Conservation (phyloP, 2,329 filamentous ascomycete genomes). For the Pseudogymnoascus pannorum region DNA sequence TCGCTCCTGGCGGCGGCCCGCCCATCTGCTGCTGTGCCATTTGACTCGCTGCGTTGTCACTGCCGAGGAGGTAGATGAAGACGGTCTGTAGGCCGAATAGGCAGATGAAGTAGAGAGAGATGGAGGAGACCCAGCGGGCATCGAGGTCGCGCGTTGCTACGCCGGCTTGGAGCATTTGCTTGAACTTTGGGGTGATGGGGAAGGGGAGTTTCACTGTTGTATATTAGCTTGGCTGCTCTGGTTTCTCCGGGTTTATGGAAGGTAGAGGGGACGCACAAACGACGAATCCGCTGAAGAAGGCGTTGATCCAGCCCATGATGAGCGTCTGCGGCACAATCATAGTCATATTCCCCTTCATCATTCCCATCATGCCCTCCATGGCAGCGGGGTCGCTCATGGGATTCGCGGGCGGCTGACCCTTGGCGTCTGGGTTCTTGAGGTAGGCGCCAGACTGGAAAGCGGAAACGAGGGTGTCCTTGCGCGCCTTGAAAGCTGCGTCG, state of each 20-base stretch:
- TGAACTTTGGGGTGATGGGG: conserved; percentile 96
- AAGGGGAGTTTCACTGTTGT: conserved; percentile 84
- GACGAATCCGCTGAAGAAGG: conserved; percentile 96
- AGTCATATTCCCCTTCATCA: conserved; percentile 99
- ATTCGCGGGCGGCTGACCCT: conserved; percentile 83
- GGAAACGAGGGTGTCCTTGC: conserved; percentile 75
- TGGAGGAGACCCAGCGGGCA: conserved; percentile 95
- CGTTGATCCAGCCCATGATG: conserved; percentile 99
- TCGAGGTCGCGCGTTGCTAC: conserved; percentile 95
- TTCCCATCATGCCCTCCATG: conserved; percentile 99
- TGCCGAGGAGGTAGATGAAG: conserved; percentile 93
- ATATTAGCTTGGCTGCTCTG: not conserved
- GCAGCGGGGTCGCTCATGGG: conserved; percentile 91
- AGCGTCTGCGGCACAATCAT: conserved; percentile 99
- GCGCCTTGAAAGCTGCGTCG: conserved; percentile 65
- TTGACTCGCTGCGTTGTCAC: conserved; percentile 90
- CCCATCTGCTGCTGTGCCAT: conserved; percentile 79
- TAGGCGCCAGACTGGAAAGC: conserved; percentile 82
- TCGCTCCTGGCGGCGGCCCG: conserved; percentile 44
- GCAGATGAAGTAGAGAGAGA: conserved; percentile 98
- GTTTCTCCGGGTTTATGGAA: conserved; percentile 11
- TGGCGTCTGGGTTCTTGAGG: conserved; percentile 78
- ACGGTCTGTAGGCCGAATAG: conserved; percentile 95
- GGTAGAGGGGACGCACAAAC: conserved; percentile 59
- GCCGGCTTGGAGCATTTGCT: conserved; percentile 97